phyloP scores from a whole-genome alignment of 148 eudicot genomes.

The Vaccinium vitisidaea region DNA sequence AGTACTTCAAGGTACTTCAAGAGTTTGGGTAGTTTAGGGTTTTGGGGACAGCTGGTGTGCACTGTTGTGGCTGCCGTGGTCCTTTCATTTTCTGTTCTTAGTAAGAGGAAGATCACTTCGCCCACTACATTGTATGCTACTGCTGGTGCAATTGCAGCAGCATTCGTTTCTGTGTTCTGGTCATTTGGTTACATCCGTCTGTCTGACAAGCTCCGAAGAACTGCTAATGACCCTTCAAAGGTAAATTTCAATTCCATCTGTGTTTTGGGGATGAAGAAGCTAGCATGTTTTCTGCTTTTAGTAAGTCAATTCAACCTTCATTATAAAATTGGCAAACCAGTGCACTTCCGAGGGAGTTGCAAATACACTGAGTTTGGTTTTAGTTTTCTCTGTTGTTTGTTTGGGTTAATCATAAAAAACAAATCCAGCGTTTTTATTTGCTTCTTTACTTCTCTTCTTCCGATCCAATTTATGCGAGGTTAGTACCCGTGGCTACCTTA shows the following conservation, averaged over 20 bases:
- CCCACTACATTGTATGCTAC: constrained; percentile 82
- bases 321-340: background rate
- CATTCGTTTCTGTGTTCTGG: constrained; percentile 86
- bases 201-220: constrained; percentile 73
- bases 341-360: background rate
- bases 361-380: background rate
- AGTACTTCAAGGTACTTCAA: constrained; percentile 78
- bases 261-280: background rate
- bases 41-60: constrained; percentile 87
- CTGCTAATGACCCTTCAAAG: constrained; percentile 91
- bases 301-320: background rate
- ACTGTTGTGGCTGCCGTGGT: constrained; percentile 81
- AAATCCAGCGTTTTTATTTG: background rate
- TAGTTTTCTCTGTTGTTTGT: background rate
- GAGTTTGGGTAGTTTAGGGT: constrained; percentile 82
- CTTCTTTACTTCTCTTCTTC: background rate
- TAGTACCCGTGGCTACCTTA: background rate
- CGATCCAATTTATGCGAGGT: too few relatives aligned
- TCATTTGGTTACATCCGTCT: constrained; percentile 89
- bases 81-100: constrained; percentile 74
- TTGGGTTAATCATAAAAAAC: background rate
- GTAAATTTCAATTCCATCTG: constrained; percentile 28
- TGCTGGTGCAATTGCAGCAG: constrained; percentile 82
- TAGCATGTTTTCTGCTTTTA: background rate
- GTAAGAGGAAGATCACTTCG: constrained; percentile 78